Evolutionary conservation across 495 filamentous ascomycete species (phyloP).

Genomic region (Schizothecium vesticola): DNA sequence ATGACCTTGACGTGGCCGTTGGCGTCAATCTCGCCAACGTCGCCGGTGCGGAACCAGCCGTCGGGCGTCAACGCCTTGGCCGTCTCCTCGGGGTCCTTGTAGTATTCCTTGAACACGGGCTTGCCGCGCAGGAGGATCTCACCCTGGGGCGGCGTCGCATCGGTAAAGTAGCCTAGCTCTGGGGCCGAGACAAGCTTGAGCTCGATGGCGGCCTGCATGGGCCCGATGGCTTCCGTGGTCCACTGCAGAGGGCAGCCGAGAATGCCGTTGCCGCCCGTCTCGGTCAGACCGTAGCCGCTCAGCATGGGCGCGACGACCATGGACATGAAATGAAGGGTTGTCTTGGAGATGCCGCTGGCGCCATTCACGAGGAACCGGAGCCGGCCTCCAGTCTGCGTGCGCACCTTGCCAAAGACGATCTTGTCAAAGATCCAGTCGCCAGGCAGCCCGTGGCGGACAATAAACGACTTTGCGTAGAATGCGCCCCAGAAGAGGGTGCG

Average conservation of each 20-base stretch:
- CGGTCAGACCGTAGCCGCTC: slow-evolving; percentile 86
- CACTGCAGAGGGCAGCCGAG: slow-evolving; percentile 65
- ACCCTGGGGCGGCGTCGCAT: slow-evolving; percentile 74
- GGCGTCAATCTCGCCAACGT: slow-evolving; percentile 70
- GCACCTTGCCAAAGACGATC: slow-evolving; percentile 72
- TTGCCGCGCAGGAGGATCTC: slow-evolving; percentile 75
- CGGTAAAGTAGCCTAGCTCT: slow-evolving; percentile 77
- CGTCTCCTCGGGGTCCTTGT: slow-evolving; percentile 77
- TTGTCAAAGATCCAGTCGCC: slow-evolving; percentile 68
- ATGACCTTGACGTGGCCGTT: slow-evolving; percentile 78
- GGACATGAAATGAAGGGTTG: slow-evolving; percentile 72
- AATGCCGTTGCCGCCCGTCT: slow-evolving; percentile 69
- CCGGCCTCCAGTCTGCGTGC: slow-evolving; percentile 65
- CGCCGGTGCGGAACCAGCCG: slow-evolving; percentile 91
- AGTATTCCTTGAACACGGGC: slow-evolving; percentile 69
- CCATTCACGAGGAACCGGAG: slow-evolving; percentile 70
- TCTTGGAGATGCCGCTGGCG: slow-evolving; percentile 74
- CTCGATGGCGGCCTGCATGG: slow-evolving; percentile 57
- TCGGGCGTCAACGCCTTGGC: slow-evolving; percentile 71
- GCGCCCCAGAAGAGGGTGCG: slow-evolving; percentile 41
- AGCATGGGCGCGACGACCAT: slow-evolving; percentile 67
- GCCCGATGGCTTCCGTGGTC: slow-evolving; percentile 67
- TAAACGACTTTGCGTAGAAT: slow-evolving; percentile 45
- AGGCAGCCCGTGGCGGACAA: slow-evolving; percentile 61
- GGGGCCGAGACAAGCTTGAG: slow-evolving; percentile 73